Evolutionary conservation across 805 yeast genomes (phyloP), one percentile per base, ranked within the genome.

Genomic region (Citeromyces nyonsensis): DNA sequence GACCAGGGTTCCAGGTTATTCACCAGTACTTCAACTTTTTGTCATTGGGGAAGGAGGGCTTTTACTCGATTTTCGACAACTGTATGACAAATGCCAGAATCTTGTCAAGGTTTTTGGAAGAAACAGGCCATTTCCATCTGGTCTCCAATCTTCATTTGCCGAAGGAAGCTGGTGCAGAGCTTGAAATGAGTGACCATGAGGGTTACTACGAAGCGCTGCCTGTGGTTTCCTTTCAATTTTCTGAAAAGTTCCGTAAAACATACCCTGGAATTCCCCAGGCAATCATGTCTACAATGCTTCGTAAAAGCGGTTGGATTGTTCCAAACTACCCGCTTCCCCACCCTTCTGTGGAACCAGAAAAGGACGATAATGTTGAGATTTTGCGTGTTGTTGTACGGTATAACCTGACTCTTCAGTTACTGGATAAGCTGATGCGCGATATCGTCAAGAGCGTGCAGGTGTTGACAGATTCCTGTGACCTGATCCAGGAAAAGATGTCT

Each of bases 1-100:
- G 95, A 50, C 91, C 96, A 6, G 95, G 95, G 1, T 81, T 72
- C 68, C 94, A 86, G 37, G 86, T 86, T 24, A 63, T 85, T 39
- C 84, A 78, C 47, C 95, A 85, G 56, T 86, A 85, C 61, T 84
- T 59, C 63, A 79, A 80, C 52, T 73, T 85, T 44, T 56, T 85
- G 43, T 60, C 70, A 27, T 59, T 73, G 25, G 96, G 95, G 6
- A 54, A 51, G 37, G 63, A 64, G 24, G 96, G 96, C n/a, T 85
- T 66, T 59, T 51, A 61, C 40, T 59, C 65, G 32, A 57, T 72
- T 26, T 85, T 79, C 49, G 63, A 63, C 37, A 62, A 62, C 38
- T 71, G 86, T 28, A 47, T 84, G 37, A 61, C 66, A 39, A 82
- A 81, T 42, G 88, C 95, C 0, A 67, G 95, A 41, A 54, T 79